A percentile compares a stretch with the other conserved stretches of the same genome.
phyloP scores from a whole-genome alignment of 1,139 yeast genomes.

The Suhomyces kunorum region DNA sequence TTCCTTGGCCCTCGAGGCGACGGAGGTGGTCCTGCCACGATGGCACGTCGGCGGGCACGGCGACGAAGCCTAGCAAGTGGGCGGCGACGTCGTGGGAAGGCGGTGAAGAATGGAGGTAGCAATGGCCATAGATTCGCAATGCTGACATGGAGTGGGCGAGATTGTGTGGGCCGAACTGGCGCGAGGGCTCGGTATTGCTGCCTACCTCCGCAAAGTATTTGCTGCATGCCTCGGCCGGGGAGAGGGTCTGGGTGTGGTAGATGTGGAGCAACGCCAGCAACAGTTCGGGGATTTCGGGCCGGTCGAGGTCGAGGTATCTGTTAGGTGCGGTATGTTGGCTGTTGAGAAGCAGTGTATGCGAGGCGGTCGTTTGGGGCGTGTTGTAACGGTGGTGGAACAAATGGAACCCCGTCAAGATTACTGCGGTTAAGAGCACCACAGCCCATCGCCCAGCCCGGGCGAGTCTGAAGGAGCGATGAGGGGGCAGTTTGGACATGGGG shows the following conservation, averaged over 20 bases:
- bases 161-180: conserved; percentile 6
- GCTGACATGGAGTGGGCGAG: conserved; percentile 11
- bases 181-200: conserved; percentile 2
- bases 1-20: conserved; percentile 35
- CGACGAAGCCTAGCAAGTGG: too few species aligned
- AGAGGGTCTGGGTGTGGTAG: background rate
- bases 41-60: too few species aligned
- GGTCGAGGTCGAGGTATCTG: too few species aligned
- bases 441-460: background rate
- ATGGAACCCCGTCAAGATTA: background rate
- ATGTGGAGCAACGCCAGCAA: conserved; percentile 3
- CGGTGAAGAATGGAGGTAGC: conserved; percentile 11
- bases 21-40: background rate
- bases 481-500: conserved; percentile 1
- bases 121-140: conserved; percentile 14
- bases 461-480: background rate
- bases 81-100: too few species aligned
- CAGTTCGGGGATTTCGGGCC: too few species aligned
- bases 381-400: too few species aligned
- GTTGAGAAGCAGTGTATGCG: too few species aligned
- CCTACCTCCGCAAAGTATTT: conserved; percentile 6
- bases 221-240: background rate
- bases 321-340: too few species aligned
- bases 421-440: background rate
- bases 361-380: too few species aligned